A percentile compares a stretch with the other conserved stretches of the same genome.
These are phyloP conservation scores for Termitomyces sp. DNA, from an alignment of 1,284 basidiomycete species.

Conservation along the genomic window DNA sequence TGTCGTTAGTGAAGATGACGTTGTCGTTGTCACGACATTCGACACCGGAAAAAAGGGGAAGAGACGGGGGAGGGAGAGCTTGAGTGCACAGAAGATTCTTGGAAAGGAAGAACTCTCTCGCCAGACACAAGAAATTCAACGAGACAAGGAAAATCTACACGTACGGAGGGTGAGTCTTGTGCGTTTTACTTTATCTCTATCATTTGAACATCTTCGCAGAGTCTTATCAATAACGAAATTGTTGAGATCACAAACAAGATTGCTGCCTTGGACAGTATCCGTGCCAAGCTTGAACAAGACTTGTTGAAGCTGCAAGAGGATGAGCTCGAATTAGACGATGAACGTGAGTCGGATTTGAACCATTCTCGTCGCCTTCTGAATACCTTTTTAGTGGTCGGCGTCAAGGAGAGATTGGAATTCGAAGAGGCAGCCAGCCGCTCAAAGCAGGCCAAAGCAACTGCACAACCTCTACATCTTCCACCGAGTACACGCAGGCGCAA, in stretches of 20 bases:
- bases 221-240: conserved; percentile 81
- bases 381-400: conserved; percentile 66
- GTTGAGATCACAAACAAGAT: conserved; percentile 87
- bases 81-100: conserved; percentile 65
- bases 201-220: conserved; percentile 40
- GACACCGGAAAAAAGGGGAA: conserved; percentile 45
- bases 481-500: conserved; percentile 71
- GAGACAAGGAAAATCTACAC: conserved; percentile 86
- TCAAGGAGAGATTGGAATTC: conserved; percentile 76
- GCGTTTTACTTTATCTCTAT: conserved; percentile 5
- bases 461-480: conserved; percentile 43
- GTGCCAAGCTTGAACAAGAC: conserved; percentile 77
- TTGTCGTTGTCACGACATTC: conserved; percentile 48
- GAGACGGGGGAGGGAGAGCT: conserved; percentile 58
- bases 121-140: conserved; percentile 79
- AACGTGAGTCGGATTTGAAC: conserved; percentile 51
- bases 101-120: conserved; percentile 78
- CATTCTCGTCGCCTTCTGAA: conserved; percentile 11
- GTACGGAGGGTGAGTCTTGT: conserved; percentile 70
- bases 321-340: conserved; percentile 93
- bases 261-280: conserved; percentile 76
- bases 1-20: conserved; percentile 60
- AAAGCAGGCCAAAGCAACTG: conserved; percentile 29
- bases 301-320: conserved; percentile 90
- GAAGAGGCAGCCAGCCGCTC: conserved; percentile 44